Evolutionary conservation across 805 yeast species (phyloP), one percentile per base, ranked within the genome.

Genomic region (Pichia exigua): DNA sequence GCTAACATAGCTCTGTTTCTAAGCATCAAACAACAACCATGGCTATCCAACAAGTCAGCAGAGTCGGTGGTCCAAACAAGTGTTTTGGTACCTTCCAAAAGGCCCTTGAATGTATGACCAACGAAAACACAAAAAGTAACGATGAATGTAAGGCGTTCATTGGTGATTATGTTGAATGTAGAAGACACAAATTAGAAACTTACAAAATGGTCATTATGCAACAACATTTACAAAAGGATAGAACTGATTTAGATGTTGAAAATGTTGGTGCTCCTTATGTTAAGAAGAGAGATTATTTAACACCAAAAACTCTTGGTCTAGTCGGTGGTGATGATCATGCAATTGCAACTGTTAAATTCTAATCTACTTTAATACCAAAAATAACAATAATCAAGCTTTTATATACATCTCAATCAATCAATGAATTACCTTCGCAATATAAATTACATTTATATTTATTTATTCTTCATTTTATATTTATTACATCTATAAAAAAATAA

Each of bases 91-190:
- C 64, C 32, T 69, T 68, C 53, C 73, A 69, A 52, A 64, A 65
- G 48, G 71, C 70, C 8, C 60, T 69, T 22, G 73, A 69, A 57
- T 69, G 73, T 52, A 63, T 69, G 66, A 69, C 73, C 11, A 66
- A 61, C 46, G 59, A 61, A 28, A 59, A 61, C n/a, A 63, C 65
- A 8, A 54, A 58, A 38, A 59, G 60, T 28, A 63, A 61, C 46
- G 64, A 64, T 18, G 67, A 67, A 49, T 69, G 73, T 54, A 59
- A 61, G 35, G 59, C 63, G 17, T 57, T 66, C 39, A 63, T 62
- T 52, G 61, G 62, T 42, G 73, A 69, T 51, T 69, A 65, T 54
- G 52, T 69, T 21, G 73, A 69, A 60, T 69, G 73, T 48, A 65
- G 72, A 57, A 66, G 68, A 53, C 72, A 69, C 52, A 60, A 64